These are phyloP conservation scores for Phytophthora fragariae DNA, from an alignment of 352 stramenopile species.

Conservation along the genomic window DNA sequence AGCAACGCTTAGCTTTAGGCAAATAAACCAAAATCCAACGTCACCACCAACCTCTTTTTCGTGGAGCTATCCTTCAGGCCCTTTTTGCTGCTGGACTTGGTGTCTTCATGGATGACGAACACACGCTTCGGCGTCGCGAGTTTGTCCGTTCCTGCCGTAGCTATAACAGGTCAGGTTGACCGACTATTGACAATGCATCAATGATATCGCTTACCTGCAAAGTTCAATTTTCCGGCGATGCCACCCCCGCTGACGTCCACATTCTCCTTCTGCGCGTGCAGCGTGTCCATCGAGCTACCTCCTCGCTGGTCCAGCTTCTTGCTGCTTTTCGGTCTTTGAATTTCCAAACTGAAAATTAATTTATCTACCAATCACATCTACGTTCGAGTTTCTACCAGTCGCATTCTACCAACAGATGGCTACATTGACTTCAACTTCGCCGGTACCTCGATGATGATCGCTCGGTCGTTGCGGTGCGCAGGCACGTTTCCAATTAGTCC, in stretches of 20 bases:
- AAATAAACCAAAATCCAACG: background rate
- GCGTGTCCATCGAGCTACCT: constrained; percentile 54
- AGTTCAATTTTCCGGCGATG: constrained; percentile 37
- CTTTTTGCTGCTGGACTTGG: constrained; percentile 46
- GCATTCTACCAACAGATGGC: background rate
- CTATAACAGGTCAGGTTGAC: background rate
- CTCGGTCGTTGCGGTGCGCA: too few species aligned
- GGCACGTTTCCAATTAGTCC: too few species aligned
- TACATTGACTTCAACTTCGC: background rate
- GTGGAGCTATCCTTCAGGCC: constrained; percentile 42
- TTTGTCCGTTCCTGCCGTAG: constrained; percentile 24
- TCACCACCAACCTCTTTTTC: constrained; percentile 53
- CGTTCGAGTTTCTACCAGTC: background rate
- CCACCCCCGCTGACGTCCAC: constrained; percentile 41
- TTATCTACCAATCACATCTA: constrained; percentile 36
- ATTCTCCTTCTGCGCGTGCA: constrained; percentile 82
- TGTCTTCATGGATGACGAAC: constrained; percentile 54
- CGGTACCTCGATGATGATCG: too few species aligned
- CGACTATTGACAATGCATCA: background rate
- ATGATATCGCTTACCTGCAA: constrained; percentile 26
- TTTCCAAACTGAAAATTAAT: constrained; percentile 34
- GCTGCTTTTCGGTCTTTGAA: constrained; percentile 33
- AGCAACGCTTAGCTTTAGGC: background rate
- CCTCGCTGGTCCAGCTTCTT: background rate
- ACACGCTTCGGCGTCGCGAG: constrained; percentile 43